These are phyloP conservation scores for Fragaria vesca DNA, from an alignment of 306 rosid genomes.

Conservation along the genomic window DNA sequence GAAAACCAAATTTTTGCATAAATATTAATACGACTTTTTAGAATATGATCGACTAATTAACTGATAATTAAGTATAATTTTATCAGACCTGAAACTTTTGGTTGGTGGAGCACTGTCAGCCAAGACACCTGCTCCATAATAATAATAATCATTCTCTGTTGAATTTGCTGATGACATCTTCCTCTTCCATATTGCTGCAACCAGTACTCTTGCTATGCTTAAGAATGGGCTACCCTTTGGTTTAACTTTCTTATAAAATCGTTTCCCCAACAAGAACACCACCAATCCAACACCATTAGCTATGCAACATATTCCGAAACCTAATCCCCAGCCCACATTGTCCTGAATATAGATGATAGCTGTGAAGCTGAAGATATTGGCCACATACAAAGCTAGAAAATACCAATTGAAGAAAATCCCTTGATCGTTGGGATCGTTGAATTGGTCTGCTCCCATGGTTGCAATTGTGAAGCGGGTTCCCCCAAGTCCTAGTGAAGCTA, in stretches of 20 bases:
- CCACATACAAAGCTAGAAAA: conserved; percentile 31
- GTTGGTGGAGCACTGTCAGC: conserved; percentile 11
- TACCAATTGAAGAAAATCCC: conserved; percentile 40
- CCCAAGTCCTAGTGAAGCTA: conserved; percentile 36
- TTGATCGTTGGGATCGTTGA: conserved; percentile 20
- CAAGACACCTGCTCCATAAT: background rate
- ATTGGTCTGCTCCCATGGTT: conserved; percentile 42
- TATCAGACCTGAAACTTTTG: conserved; percentile 24
- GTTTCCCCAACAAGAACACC: conserved; percentile 31
- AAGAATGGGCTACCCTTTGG: conserved; percentile 43
- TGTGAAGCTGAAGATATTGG: conserved; percentile 17
- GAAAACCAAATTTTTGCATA: too few species aligned
- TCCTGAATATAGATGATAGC: conserved; percentile 39
- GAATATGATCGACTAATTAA: background rate
- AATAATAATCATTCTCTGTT: conserved; percentile 19
- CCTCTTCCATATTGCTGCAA: conserved; percentile 34
- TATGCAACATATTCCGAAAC: conserved; percentile 30
- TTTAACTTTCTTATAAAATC: conserved; percentile 28
- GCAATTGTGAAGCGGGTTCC: conserved; percentile 46
- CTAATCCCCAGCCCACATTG: conserved; percentile 43
- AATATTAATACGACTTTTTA: too few species aligned
- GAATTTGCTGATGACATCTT: background rate
- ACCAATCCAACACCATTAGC: conserved; percentile 7
- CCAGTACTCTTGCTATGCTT: conserved; percentile 35
- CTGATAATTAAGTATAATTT: background rate